Base-by-base conservation (phyloP, 495 filamentous ascomycete species). In the Aspergillus sclerotiicarbonarius region DNA sequence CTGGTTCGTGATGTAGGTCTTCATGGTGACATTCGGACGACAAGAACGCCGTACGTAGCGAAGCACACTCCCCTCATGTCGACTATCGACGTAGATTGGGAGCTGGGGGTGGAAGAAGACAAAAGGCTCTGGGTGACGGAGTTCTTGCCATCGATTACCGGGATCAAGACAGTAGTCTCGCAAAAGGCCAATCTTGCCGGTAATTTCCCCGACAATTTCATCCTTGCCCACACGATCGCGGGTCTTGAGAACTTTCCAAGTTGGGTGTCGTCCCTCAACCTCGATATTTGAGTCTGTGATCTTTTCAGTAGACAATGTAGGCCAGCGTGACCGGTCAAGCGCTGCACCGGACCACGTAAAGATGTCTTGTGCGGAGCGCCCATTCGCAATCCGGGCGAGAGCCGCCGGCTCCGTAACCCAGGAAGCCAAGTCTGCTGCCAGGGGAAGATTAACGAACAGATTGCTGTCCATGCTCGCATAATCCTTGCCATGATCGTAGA, bases 31-130 rank as follows among this genome's bases (percentile, higher is more conserved):
- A 64, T 97, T 98, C 2, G 94, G 89, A 50, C 80, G 83, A 71
- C 94, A 98, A 64, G 94, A 97, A 49, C 93, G 83, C 35, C 94
- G 83, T 18, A 91, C 83, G 67, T 91, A 97, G 30, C 94, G 88
- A 48, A 92, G 84, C 15, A 84, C 76, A 15, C 89, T 95, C 13
- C 93, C 94, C 75, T 92, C 90, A 57, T 80, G 80, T 30, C 94
- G 84, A 5, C 90, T 90, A 70, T 98, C 94, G 59, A 98, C 92
- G 74, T 91, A 96, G 13, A 98, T 81, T 0, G 93, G 90, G 16
- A 93, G 82, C 47, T 82, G 79, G 6, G 87, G 87, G 64, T 90
- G 90, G 71, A 94, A 93, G 64, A 92, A 87, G 31, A 96, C 89
- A 60, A 91, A 92, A 6, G 89, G 90, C 35, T 91, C 85, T 6